Evolutionary conservation across 208 protist genomes (phyloP).

Genomic region (Leishmania guyanensis): DNA sequence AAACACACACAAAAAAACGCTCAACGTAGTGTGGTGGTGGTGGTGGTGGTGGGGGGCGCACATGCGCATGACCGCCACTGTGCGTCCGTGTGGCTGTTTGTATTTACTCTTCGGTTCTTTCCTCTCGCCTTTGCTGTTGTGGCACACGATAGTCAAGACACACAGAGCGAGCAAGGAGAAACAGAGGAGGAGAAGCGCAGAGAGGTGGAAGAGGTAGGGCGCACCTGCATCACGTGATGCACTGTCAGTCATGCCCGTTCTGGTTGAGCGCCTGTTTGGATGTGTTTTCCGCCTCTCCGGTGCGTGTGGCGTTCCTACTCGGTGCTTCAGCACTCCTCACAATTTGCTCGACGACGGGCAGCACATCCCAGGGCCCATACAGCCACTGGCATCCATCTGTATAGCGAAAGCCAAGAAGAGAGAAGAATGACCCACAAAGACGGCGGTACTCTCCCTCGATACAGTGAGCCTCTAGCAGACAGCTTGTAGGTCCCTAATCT

Average conservation of each 20-base stretch:
- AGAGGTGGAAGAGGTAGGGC: not conserved
- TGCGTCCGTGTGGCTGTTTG: not conserved
- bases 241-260: not conserved
- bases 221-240: not conserved
- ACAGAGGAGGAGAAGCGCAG: not conserved
- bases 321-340: not conserved
- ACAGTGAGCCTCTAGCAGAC: not conserved
- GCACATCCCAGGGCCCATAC: not conserved
- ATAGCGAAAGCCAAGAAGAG: not conserved
- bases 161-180: not conserved
- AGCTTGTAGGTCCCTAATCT: not conserved
- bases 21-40: too few species aligned
- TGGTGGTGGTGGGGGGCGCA: too few species aligned
- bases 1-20: too few species aligned
- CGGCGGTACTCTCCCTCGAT: not conserved
- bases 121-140: not conserved
- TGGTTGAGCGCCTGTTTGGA: not conserved
- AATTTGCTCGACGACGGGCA: not conserved
- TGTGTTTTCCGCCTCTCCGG: not conserved
- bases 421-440: not conserved
- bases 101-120: not conserved
- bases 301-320: not conserved
- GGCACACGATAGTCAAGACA: not conserved
- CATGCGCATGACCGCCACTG: not conserved
- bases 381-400: not conserved